These are phyloP conservation scores for Colletotrichum trifolii DNA, from an alignment of 2,329 filamentous ascomycete species.

Conservation along the genomic window DNA sequence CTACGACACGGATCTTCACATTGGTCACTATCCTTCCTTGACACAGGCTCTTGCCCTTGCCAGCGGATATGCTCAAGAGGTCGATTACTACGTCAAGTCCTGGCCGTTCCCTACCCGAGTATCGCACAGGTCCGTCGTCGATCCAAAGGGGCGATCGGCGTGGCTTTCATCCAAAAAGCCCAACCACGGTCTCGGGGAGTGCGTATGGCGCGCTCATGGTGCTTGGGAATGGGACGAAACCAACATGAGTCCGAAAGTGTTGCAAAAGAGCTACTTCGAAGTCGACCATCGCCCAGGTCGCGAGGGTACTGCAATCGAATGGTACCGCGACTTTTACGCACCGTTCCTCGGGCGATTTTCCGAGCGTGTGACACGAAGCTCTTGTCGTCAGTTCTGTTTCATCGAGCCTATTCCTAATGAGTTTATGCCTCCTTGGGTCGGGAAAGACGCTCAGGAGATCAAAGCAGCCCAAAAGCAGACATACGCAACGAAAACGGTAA, in stretches of 20 bases:
- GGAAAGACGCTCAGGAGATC: conserved; percentile 20
- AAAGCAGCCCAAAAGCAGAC: conserved; percentile 29
- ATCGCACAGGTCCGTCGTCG: conserved; percentile 48
- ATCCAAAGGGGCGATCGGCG: conserved; percentile 50
- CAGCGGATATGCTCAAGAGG: conserved; percentile 50
- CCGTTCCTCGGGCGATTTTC: conserved; percentile 52
- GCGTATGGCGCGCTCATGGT: conserved; percentile 53
- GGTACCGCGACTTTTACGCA: conserved; percentile 55
- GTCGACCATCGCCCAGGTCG: conserved; percentile 50
- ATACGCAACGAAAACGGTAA: conserved; percentile 44
- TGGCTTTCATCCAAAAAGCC: conserved; percentile 42
- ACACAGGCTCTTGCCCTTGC: conserved; percentile 53
- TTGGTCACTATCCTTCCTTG: conserved; percentile 52
- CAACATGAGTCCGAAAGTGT: conserved; percentile 42
- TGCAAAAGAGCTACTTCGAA: conserved; percentile 49
- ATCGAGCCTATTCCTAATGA: conserved; percentile 55
- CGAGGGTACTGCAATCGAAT: conserved; percentile 50
- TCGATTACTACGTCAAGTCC: conserved; percentile 53
- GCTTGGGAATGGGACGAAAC: conserved; percentile 50
- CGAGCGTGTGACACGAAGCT: conserved; percentile 46
- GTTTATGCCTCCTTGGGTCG: conserved; percentile 51
- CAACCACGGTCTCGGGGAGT: conserved; percentile 45
- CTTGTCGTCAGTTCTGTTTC: conserved; percentile 47
- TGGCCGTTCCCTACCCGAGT: conserved; percentile 54
- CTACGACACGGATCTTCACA: conserved; percentile 55